Conservation (phyloP, 2,329 filamentous ascomycete species). For the Phyllachora maydis region DNA sequence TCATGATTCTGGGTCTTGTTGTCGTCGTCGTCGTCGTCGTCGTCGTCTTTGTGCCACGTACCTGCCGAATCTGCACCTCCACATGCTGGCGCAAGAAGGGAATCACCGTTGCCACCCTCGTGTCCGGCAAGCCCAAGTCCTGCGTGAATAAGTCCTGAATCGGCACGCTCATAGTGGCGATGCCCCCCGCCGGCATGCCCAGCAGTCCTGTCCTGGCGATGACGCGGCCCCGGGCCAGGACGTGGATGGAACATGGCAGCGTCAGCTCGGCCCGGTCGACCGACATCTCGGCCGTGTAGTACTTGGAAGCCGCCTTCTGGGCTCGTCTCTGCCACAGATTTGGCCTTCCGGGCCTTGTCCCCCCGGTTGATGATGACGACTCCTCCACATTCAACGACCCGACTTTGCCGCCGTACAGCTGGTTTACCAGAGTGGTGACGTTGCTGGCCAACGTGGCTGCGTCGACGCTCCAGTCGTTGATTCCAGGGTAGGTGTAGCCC, state of each 20-base stretch:
- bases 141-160: constrained; percentile 1
- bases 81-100: constrained; percentile 5
- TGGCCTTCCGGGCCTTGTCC: background rate
- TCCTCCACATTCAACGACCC: background rate
- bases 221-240: constrained; percentile 10
- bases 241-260: constrained; percentile 14
- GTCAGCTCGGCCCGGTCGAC: constrained; percentile 15
- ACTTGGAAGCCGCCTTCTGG: too few relatives aligned
- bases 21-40: too few relatives aligned
- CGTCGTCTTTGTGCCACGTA: too few relatives aligned
- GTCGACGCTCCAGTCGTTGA: constrained; percentile 28
- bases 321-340: background rate
- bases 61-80: constrained; percentile 7
- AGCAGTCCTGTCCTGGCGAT: constrained; percentile 15
- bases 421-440: constrained; percentile 37
- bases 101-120: constrained; percentile 2
- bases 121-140: constrained; percentile 4
- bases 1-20: too few relatives aligned
- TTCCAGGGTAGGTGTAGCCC: constrained; percentile 20
- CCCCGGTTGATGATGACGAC: too few relatives aligned
- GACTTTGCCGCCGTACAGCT: constrained; percentile 27
- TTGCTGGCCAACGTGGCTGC: constrained; percentile 37
- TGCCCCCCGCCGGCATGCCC: constrained; percentile 11
- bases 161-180: constrained; percentile 6
- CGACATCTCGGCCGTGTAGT: constrained; percentile 15